phyloP scores from a whole-genome alignment of 2,329 filamentous ascomycete species.

The Colletotrichum tropicicola region DNA sequence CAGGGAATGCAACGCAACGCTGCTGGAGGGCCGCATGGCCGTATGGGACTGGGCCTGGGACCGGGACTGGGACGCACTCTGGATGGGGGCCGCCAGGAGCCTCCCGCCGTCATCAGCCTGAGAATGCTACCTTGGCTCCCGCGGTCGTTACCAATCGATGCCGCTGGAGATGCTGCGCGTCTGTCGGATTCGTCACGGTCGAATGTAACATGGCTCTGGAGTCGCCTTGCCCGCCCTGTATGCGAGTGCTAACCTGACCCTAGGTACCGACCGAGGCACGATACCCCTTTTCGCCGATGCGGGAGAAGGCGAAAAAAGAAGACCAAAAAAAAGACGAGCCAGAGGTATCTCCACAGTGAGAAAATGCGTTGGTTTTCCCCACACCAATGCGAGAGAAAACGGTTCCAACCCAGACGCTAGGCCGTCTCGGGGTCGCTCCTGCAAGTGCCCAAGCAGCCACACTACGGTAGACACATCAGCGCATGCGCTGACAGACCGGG shows the following conservation, averaged over 20 bases:
- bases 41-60: neutral
- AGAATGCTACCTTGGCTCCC: slow-evolving; percentile 19
- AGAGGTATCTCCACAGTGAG: slow-evolving; percentile 19
- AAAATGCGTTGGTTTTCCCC: slow-evolving; percentile 28
- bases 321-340: neutral
- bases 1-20: slow-evolving; percentile 16
- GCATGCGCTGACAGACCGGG: slow-evolving; percentile 21
- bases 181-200: neutral
- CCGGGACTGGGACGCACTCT: no score
- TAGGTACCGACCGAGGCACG: no score
- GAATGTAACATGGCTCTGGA: neutral
- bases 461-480: slow-evolving; percentile 14
- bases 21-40: slow-evolving; percentile 10
- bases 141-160: slow-evolving; percentile 19
- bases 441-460: slow-evolving; percentile 16
- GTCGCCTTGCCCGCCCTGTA: no score
- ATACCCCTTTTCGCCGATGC: slow-evolving; percentile 3
- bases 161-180: neutral
- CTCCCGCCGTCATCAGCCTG: slow-evolving; percentile 26
- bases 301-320: neutral
- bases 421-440: slow-evolving; percentile 11
- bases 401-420: slow-evolving; percentile 14
- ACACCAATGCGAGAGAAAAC: slow-evolving; percentile 25
- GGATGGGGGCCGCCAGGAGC: slow-evolving; percentile 26
- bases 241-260: no score